Base-by-base conservation (phyloP, 192 early-diverging fungal species). In the Lunasporangiospora selenospora region DNA sequence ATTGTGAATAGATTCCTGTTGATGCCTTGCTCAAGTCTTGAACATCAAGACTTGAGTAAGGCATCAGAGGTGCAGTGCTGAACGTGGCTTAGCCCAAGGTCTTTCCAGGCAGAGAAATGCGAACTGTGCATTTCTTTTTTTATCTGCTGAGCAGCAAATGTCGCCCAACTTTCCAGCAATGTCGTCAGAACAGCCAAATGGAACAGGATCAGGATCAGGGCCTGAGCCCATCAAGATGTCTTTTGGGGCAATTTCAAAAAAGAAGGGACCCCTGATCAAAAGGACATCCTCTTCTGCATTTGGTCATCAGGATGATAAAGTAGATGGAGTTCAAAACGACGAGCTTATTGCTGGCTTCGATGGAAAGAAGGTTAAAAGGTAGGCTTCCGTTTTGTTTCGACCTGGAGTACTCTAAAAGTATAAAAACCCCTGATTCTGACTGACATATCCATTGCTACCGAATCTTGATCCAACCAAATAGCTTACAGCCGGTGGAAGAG, bases 311-410 rank as follows among this genome's bases (percentile, higher is more conserved):
- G 81, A 79, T 18, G 77, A 79, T 13, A 65, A 73, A 10, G 53
- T 36, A 13, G 76, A 80, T n/a, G 53, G 61, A 10, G 32, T 27
- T 2, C 56, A 58, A 1, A 45, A 64, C 33, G 71, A 69, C 16
- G 80, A 84, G 39, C 54, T 77, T 21, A 66, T 84, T 40, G 34
- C 54, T 36, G 83, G 81, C 12, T 54, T 84, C 10, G 81, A 82
- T 49, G 81, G 69, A 34, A 84, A 84, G 34, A 79, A 65, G 45
- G 58, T 77, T 24, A 56, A 75, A 42, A 73, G 67, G 79, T 83
- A 76, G 37, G 37, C 34, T 37, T 4, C 24, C 12, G 2, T 38
- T 15, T 18, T 51, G 31, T 8, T 45, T 15, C 2, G 15, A 48
- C 31, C 18, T 29, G 23, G 37, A 38, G 11, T 21, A 19, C 39